Evolutionary conservation across 129 eudicot species (phyloP), one percentile per base, ranked within the genome.

Genomic region (Centella asiatica): DNA sequence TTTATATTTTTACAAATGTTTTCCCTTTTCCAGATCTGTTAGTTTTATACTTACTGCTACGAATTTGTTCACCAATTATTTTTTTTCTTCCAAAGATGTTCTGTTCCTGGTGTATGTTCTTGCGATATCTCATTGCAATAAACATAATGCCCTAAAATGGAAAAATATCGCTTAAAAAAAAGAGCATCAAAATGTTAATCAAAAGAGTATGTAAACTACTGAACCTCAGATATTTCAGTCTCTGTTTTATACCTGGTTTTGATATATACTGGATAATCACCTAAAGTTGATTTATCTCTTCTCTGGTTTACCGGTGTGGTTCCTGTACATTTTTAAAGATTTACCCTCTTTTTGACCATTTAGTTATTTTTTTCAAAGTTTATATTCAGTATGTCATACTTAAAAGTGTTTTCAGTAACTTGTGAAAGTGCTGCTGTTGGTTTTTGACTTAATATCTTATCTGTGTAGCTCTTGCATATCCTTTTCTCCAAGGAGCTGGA

Each of bases 401-500:
- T 42, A 22, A 25, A 42, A 18, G 17, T 40, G 6, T 23, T 17
- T 40, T 60, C 33, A 36, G 18, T 25, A 5, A 24, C 17, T 60
- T 11, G 22, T 25, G 11, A 18, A 60, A 39, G 31, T 32, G 1
- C 29, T 13, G 22, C 48, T 28, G 22, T 4, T 32, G 22, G 37
- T 36, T 5, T 11, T 0, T 59, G 15, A 60, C 47, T 32, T 48
- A 5, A 15, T 22, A 19, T 63, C 6, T 63, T 19, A n/a, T 28
- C 29, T 31, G 1, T 45, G 44, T 64, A 64, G 69, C 48, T 32
- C 18, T 33, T 31, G 39, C 6, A n/a, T 10, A 17, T 34, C 40
- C 37, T 29, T 19, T 55, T 24, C 42, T 58, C 57, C 45, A 49
- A 72, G 26, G 25, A 64, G 51, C 68, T 31, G 23, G n/a, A 48